Base-by-base conservation (phyloP, 345 rosid genomes). In the Iberis pinnata region DNA sequence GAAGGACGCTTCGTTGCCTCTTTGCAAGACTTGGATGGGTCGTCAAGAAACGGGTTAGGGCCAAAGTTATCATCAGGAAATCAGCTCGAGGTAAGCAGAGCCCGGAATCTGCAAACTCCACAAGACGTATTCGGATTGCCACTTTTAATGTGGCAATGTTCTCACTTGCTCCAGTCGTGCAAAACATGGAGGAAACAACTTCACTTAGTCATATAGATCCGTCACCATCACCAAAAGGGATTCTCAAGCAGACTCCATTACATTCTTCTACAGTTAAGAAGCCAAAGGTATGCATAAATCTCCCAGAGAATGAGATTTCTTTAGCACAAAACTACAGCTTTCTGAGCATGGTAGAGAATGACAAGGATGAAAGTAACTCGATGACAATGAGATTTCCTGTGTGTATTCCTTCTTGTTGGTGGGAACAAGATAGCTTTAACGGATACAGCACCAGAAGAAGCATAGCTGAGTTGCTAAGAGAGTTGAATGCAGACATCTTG, bases 131-230 rank as follows among this genome's bases (percentile, higher is more conserved):
- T 18, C 84, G 95, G 43, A 64, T 87, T 40, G 96, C 96, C 7
- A 84, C 95, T 1, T 87, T 87, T 64, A 87, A 90, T 11, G 98
- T 90, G 39, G 98, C 96, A 24, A 90, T 90, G 98, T 87, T 90
- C 70, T 76, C 92, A 20, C 89, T 90, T 9, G 96, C 96, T 2
- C 98, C 96, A 0, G 95, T 85, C 9, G 65, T 84, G 54, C 75
- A 88, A 11, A 72, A 49, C 54, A 32, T 64, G 22, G 78, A 71
- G 44, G 79, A 72, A 70, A 42, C 75, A 10, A 24, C 49, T 29
- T 43, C 39, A 12, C 54, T 67, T 26, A 51, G 59, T 17, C 50
- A 51, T 16, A 53, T 63, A 53, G 65, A 76, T 19, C 9, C 63
- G 20, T 43, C n/a, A n/a, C 73, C 73, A 1, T 36, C 68, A 45